These are phyloP conservation scores for Avena sativa DNA, from an alignment of 176 grass and related monocot species.

Conservation along the genomic window DNA sequence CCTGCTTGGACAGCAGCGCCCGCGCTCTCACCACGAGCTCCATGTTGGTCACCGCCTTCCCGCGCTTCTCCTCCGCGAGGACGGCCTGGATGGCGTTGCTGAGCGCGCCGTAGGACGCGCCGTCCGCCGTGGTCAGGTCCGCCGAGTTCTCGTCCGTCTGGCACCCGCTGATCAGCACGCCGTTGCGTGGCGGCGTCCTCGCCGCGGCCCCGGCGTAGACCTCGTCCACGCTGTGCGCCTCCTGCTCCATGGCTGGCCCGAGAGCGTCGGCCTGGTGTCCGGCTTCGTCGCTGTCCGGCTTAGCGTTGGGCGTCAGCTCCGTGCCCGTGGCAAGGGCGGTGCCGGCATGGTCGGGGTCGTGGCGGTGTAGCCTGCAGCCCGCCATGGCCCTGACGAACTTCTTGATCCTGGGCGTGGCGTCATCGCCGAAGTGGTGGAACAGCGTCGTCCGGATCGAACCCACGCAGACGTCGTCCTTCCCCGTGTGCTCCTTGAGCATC, in stretches of 20 bases:
- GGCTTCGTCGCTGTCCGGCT: constrained; percentile 48
- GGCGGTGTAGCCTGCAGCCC: constrained; percentile 49
- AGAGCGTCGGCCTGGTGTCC: neutral
- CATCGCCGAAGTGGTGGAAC: constrained; percentile 81
- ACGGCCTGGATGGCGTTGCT: constrained; percentile 85
- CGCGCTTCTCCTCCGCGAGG: constrained; percentile 40
- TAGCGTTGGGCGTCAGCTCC: constrained; percentile 54
- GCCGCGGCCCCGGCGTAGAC: constrained; percentile 53
- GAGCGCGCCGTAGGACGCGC: constrained; percentile 80
- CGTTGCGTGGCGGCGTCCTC: constrained; percentile 46
- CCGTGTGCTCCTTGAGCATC: constrained; percentile 78
- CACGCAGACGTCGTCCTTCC: constrained; percentile 71
- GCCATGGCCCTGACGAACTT: constrained; percentile 76
- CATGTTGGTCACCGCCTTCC: constrained; percentile 60
- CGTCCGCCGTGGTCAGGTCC: constrained; percentile 55
- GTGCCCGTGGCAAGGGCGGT: constrained; percentile 47
- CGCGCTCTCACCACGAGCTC: constrained; percentile 68
- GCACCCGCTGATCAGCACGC: constrained; percentile 91
- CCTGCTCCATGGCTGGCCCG: constrained; percentile 35
- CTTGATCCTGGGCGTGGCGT: constrained; percentile 87
- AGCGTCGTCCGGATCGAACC: constrained; percentile 85
- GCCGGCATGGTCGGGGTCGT: constrained; percentile 20
- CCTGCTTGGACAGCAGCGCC: constrained; percentile 60
- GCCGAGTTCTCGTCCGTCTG: constrained; percentile 88
- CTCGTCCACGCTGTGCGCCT: constrained; percentile 50